phyloP scores from a whole-genome alignment of 2,329 filamentous ascomycete species.

The Aspergillus luchuensis region DNA sequence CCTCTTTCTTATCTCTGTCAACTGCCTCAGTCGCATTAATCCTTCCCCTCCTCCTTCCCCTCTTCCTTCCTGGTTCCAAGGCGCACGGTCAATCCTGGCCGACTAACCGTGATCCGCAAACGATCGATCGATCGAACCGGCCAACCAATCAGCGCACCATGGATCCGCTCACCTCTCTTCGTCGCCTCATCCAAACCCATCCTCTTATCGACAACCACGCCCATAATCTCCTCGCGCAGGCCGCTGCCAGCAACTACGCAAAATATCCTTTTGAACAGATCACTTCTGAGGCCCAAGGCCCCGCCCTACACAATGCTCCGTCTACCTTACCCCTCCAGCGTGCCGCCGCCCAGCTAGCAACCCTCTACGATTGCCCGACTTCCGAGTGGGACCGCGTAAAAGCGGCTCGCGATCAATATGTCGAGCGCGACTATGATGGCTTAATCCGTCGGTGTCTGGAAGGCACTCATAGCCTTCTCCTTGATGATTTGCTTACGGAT shows the following conservation, averaged over 20 bases:
- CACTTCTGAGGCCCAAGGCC: slow-evolving; percentile 71
- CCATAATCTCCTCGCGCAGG: slow-evolving; percentile 45
- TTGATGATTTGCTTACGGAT: slow-evolving; percentile 73
- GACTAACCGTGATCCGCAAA: neutral
- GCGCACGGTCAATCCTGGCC: neutral
- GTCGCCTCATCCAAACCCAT: slow-evolving; percentile 40
- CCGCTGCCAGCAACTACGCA: slow-evolving; percentile 35
- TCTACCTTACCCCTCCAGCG: slow-evolving; percentile 70
- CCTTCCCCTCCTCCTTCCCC: neutral
- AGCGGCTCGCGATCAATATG: slow-evolving; percentile 50
- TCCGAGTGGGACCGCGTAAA: slow-evolving; percentile 62
- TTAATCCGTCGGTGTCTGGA: slow-evolving; percentile 67
- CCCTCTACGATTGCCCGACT: slow-evolving; percentile 62
- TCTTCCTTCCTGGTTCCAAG: neutral
- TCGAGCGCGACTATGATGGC: slow-evolving; percentile 54
- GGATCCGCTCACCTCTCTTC: slow-evolving; percentile 34
- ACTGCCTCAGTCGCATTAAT: no score
- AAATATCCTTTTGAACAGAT: slow-evolving; percentile 61
- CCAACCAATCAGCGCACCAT: slow-evolving; percentile 20
- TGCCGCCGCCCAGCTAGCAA: slow-evolving; percentile 67
- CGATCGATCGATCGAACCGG: slow-evolving; percentile 10
- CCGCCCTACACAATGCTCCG: slow-evolving; percentile 63
- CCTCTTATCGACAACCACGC: slow-evolving; percentile 53
- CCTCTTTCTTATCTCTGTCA: neutral
- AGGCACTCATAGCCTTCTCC: slow-evolving; percentile 71